A percentile compares a stretch with the other conserved stretches of the same genome.
Evolutionary conservation across 2,329 filamentous ascomycete genomes (phyloP).

Genomic region (Microcyclospora pomicola): DNA sequence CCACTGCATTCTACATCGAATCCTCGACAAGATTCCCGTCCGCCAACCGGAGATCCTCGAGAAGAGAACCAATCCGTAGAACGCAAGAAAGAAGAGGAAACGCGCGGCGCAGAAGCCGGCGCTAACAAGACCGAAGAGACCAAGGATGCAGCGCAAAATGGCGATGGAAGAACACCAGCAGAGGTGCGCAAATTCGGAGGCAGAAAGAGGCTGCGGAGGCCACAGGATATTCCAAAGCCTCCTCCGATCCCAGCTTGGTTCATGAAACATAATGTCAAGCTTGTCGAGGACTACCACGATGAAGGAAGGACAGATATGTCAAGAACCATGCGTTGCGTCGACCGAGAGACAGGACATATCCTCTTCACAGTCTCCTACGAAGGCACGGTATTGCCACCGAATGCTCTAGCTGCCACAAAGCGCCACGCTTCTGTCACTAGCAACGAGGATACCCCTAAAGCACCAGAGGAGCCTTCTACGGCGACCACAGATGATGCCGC

Average conservation of each 20-base stretch:
- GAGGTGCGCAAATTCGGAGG: conserved; percentile 5
- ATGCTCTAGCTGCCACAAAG: too few species aligned
- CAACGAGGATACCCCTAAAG: too few species aligned
- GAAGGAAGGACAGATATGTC: background rate
- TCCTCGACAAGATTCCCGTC: conserved; percentile 7
- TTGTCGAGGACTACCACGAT: conserved; percentile 6
- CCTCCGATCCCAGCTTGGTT: conserved; percentile 26
- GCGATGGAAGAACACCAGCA: conserved; percentile 2
- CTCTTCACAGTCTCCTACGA: conserved; percentile 19
- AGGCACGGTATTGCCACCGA: too few species aligned
- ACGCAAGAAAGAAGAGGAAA: conserved; percentile 11
- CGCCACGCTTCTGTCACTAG: too few species aligned
- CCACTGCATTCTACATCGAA: conserved; percentile 12
- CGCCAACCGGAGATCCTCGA: conserved; percentile 7
- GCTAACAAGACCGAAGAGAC: conserved; percentile 1
- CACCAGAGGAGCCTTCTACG: too few species aligned
- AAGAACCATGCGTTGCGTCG: conserved; percentile 16
- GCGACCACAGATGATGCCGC: too few species aligned
- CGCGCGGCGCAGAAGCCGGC: conserved; percentile 4
- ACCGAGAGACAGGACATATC: conserved; percentile 18
- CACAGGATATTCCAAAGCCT: conserved; percentile 14
- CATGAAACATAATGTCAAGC: conserved; percentile 22
- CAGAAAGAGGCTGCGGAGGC: conserved; percentile 10
- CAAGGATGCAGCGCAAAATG: conserved; percentile 4
- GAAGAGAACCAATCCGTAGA: conserved; percentile 8